These are phyloP conservation scores for Aspergillus calidoustus DNA, from an alignment of 2,329 filamentous ascomycete species.

Conservation along the genomic window DNA sequence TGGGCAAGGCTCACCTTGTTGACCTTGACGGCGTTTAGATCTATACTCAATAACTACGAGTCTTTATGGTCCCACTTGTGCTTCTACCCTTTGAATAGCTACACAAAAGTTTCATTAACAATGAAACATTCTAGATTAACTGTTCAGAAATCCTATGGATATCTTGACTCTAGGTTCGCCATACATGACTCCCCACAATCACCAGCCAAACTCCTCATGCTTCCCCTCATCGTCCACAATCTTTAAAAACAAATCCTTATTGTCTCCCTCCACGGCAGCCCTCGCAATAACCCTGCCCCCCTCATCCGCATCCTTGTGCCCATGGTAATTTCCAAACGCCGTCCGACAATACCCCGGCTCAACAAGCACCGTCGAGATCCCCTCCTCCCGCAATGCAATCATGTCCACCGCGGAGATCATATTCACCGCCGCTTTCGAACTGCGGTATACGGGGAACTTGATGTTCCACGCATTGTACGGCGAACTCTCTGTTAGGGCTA, in stretches of 20 bases:
- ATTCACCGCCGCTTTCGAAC: not conserved
- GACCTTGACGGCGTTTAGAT: too few relatives aligned
- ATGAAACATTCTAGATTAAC: too few relatives aligned
- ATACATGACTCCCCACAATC: not conserved
- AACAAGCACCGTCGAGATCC: conserved; percentile 1
- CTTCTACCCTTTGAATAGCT: too few relatives aligned
- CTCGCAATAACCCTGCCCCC: not conserved
- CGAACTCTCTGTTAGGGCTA: conserved; percentile 1
- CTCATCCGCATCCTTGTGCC: not conserved
- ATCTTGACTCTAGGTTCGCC: too few relatives aligned
- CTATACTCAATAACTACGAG: too few relatives aligned
- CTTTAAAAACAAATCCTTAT: conserved; percentile 1
- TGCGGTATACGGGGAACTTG: not conserved
- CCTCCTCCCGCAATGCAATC: conserved; percentile 5
- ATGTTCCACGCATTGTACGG: conserved; percentile 5
- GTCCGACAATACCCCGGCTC: conserved; percentile 13
- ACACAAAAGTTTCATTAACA: too few relatives aligned
- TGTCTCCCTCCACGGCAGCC: not conserved
- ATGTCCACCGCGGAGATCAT: not conserved
- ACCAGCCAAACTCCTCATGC: not conserved
- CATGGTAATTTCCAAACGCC: not conserved
- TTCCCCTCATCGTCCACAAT: conserved; percentile 1
- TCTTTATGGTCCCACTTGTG: too few relatives aligned
- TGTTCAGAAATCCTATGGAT: too few relatives aligned
- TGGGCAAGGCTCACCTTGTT: too few relatives aligned